Evolutionary conservation across 208 protist genomes (phyloP), one percentile per base, ranked within the genome.

Genomic region (Leishmania arabica): DNA sequence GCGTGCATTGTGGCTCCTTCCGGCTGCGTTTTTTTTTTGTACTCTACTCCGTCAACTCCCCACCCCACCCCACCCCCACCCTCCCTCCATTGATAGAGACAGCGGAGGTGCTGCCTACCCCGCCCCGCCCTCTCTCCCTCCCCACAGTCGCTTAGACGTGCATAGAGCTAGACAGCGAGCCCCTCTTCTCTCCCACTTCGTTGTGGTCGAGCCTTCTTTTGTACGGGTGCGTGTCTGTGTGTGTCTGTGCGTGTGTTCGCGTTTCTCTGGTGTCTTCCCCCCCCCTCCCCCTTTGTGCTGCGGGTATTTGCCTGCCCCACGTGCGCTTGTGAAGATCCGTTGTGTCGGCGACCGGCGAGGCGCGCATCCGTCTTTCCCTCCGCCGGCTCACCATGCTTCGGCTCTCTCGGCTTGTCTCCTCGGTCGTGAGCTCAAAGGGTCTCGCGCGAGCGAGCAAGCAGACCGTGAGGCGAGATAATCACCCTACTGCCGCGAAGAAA

Each of bases 381-480:
- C 51, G 19, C 51, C 17, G 58, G 51, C 27, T 49, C 37, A 69
- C 40, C 58, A 79, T 79, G 76, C 60, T 79, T 8, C 76, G 76
- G 11, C 76, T 79, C n/a, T 79, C 76, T 31, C 76, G 76, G 8
- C 27, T 65, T 42, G 76, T n/a, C 27, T 6, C 42, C 60, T 31
- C 76, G 15, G 64, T 64, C 2, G 76, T 37, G 42, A 79, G 62
- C 58, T 79, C 62, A 40, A 79, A 79, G 34, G 64, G 62, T 42
- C 27, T 65, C 13, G 58, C 45, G 15, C 54, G 47, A 17, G 49
- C n/a, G 53, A 79, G 60, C 60, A 58, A 60, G 54, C 54, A 62
- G 34, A n/a, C 6, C 19, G 74, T 49, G 56, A 77, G 66, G 53
- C 53, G 37, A 3, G 56, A 49, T 19, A 9, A 6, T 31, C 19